Percentiles rank a stretch among this genome's conserved stretches.
These are phyloP conservation scores for Ceratocystis diversiconidia DNA, from an alignment of 2,329 filamentous ascomycete genomes.

Conservation along the genomic window DNA sequence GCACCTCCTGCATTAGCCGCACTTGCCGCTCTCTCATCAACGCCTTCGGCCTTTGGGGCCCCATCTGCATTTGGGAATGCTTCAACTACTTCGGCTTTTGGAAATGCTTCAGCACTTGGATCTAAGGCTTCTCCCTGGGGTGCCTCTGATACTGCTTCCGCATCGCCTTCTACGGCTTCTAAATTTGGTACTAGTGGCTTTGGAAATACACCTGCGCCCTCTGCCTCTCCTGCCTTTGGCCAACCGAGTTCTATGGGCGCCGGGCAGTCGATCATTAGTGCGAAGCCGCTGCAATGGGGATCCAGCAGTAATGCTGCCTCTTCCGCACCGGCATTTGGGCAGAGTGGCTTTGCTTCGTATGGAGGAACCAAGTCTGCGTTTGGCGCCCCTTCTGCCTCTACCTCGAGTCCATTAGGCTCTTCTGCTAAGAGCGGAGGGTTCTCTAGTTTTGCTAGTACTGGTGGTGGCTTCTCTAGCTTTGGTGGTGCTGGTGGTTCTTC, in stretches of 20 bases:
- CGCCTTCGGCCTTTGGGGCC: constrained; percentile 25
- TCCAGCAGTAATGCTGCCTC: constrained; percentile 21
- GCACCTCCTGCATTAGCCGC: constrained; percentile 22
- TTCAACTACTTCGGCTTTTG: constrained; percentile 20
- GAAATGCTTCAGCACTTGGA: constrained; percentile 16
- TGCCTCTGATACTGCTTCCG: constrained; percentile 25
- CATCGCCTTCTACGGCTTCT: constrained; percentile 25
- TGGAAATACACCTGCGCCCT: constrained; percentile 26
- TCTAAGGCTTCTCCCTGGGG: constrained; percentile 30
- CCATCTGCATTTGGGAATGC: constrained; percentile 20
- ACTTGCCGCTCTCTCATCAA: constrained; percentile 24
- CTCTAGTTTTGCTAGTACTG: constrained; percentile 36
- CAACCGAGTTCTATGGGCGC: constrained; percentile 32
- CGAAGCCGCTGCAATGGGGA: constrained; percentile 8
- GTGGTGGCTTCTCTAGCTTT: constrained; percentile 41
- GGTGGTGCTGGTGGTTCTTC: constrained; percentile 23
- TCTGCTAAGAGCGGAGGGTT: constrained; percentile 33
- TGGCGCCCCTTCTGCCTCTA: constrained; percentile 21
- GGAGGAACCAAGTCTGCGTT: constrained; percentile 26
- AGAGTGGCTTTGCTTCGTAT: constrained; percentile 38
- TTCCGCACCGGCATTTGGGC: constrained; percentile 26
- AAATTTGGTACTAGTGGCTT: constrained; percentile 35
- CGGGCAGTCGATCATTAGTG: neutral
- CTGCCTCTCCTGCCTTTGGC: constrained; percentile 35
- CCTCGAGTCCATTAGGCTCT: constrained; percentile 13